These are phyloP conservation scores for Lipomyces lipofer DNA, from an alignment of 805 yeast species.

Conservation along the genomic window DNA sequence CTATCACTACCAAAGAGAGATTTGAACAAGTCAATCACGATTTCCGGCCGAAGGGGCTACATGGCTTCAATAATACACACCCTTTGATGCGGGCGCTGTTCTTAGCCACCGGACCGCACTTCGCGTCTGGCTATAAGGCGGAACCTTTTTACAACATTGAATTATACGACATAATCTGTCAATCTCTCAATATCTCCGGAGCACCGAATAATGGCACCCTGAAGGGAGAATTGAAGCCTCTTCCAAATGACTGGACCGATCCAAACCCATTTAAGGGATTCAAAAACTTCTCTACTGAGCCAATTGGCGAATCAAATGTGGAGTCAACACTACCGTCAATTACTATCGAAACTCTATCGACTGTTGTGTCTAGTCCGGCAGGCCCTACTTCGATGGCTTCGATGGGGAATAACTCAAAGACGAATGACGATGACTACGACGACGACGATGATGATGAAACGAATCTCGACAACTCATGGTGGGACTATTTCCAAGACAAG, in stretches of 20 bases:
- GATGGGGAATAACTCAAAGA: too few relatives aligned
- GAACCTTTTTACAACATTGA: constrained; percentile 72
- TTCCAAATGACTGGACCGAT: constrained; percentile 36
- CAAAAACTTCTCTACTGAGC: too few relatives aligned
- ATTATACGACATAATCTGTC: constrained; percentile 73
- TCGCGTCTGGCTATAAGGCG: constrained; percentile 47
- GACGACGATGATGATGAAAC: constrained; percentile 1
- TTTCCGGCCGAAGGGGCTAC: constrained; percentile 72
- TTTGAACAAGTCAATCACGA: constrained; percentile 51
- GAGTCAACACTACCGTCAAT: too few relatives aligned
- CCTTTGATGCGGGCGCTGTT: constrained; percentile 82
- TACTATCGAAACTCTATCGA: too few relatives aligned
- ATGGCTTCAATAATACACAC: constrained; percentile 79
- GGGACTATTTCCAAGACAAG: constrained; percentile 7
- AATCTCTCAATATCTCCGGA: constrained; percentile 54
- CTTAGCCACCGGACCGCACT: constrained; percentile 78
- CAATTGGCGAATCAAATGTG: too few relatives aligned
- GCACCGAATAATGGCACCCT: constrained; percentile 59
- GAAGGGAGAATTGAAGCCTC: constrained; percentile 30
- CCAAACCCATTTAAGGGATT: constrained; percentile 14
- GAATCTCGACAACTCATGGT: constrained; percentile 4
- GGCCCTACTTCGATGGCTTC: too few relatives aligned
- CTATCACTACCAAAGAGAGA: constrained; percentile 61
- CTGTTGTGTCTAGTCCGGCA: too few relatives aligned
- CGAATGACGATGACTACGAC: neutral